Evolutionary conservation across 164 flowering plant genomes (phyloP).

Genomic region (Liriodendron chinense): DNA sequence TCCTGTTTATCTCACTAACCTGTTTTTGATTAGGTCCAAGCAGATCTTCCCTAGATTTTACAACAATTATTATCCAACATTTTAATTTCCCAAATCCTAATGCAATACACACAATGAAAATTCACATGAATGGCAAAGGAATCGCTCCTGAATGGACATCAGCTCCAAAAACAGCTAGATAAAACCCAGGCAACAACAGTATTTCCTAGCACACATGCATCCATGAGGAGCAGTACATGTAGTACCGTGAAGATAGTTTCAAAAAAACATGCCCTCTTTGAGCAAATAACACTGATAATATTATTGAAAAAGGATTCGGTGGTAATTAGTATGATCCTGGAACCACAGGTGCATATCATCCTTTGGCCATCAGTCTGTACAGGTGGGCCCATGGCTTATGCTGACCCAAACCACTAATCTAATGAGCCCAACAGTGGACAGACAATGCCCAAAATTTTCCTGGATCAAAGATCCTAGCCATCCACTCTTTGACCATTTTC

Average conservation of each 20-base stretch:
- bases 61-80: not conserved
- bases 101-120: not conserved
- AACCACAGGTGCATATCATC: too few relatives aligned
- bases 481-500: not conserved
- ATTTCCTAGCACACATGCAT: not conserved
- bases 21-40: slow-evolving; percentile 75
- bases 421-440: too few relatives aligned
- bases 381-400: too few relatives aligned
- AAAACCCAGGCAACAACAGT: not conserved
- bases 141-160: not conserved
- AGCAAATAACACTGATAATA: too few relatives aligned
- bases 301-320: too few relatives aligned
- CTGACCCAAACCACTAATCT: too few relatives aligned
- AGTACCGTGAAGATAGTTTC: too few relatives aligned
- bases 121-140: not conserved
- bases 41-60: slow-evolving; percentile 54
- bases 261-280: too few relatives aligned
- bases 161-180: not conserved
- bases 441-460: not conserved
- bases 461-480: not conserved
- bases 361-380: too few relatives aligned
- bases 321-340: too few relatives aligned
- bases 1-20: slow-evolving; percentile 52
- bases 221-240: not conserved
- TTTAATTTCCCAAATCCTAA: not conserved